Evolutionary conservation across 225 moss, liverwort and hornwort species (phyloP), one percentile per base, ranked within the genome.

Genomic region (Marchantia polymorpha): DNA sequence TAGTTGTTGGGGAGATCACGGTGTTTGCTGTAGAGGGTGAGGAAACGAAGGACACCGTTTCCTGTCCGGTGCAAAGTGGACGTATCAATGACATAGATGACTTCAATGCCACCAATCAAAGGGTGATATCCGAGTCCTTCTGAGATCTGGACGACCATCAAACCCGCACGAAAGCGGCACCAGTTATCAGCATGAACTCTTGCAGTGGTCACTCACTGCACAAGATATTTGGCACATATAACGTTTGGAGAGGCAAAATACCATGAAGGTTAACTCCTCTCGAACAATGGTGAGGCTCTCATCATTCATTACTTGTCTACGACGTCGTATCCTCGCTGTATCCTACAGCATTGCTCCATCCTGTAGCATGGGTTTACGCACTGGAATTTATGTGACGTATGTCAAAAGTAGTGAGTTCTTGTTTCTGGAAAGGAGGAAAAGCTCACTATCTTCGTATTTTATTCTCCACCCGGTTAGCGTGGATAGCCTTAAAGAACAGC

Each of bases 11-110:
- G 67, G 79, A 79, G 22, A 74, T 29, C 29, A 55, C 17, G 74
- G 52, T 55, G 53, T 48, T 70, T 70, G 70, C 26, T 53, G 15
- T 51, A n/a, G 48, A 25, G 25, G 23, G 10, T 74, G 65, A 79
- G 68, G 68, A 31, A 69, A 10, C 55, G 55, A 79, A 26, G 74
- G 74, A 74, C 55, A 74, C 74, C 74, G 29, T 74, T 55, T 53
- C 14, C 52, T 50, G 55, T 74, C 14, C 27, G 54, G 29, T 74
- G 23, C 26, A 54, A 55, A 74, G 8, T 54, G 74, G 74, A 74
- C 15, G 74, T 55, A 74, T 55, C 1, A 55, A 29, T 26, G 54
- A 74, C 74, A 74, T 23, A 74, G 74, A 29, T 74, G 53, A 74
- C 49, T 27, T 55, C 72, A 16, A 19, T 74, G 74, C 74, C 55